phyloP scores from a whole-genome alignment of 1,284 basidiomycete genomes.

The Austroboletus novae-zelandiae region DNA sequence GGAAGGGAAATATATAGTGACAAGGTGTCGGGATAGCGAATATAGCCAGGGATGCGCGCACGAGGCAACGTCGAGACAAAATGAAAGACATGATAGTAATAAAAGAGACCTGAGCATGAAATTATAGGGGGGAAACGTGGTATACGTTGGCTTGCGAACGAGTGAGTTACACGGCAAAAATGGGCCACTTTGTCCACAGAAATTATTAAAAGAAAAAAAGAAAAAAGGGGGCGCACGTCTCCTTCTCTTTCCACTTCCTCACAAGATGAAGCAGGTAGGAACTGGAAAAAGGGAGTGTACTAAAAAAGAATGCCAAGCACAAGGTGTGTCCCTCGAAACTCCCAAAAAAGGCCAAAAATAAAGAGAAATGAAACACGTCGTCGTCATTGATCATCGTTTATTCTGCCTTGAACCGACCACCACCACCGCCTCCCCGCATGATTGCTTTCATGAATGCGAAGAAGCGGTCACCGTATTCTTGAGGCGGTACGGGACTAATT shows the following conservation, averaged over 20 bases:
- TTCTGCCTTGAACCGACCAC: slow-evolving; percentile 56
- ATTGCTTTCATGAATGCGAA: slow-evolving; percentile 84
- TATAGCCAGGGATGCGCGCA: too few species aligned
- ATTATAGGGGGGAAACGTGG: slow-evolving; percentile 15
- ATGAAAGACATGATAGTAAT: too few species aligned
- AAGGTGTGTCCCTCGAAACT: slow-evolving; percentile 7
- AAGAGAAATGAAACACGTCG: neutral
- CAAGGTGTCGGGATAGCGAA: neutral
- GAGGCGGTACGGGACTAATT: slow-evolving; percentile 87
- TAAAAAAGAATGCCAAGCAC: slow-evolving; percentile 1
- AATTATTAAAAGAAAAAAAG: neutral
- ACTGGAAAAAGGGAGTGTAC: neutral
- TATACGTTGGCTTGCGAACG: slow-evolving; percentile 18
- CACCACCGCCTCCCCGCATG: slow-evolving; percentile 80
- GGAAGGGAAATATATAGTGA: neutral
- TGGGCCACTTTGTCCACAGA: slow-evolving; percentile 4
- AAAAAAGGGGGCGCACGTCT: too few species aligned
- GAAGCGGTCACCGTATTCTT: slow-evolving; percentile 85
- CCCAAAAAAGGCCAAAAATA: neutral
- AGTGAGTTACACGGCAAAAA: slow-evolving; percentile 1
- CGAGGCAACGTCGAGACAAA: too few species aligned
- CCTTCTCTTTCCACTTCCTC: neutral
- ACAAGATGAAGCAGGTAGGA: slow-evolving; percentile 20
- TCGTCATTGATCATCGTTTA: slow-evolving; percentile 6
- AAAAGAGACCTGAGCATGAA: slow-evolving; percentile 4